Base-by-base conservation (phyloP, 1,284 basidiomycete genomes). In the Fistulina hepatica region DNA sequence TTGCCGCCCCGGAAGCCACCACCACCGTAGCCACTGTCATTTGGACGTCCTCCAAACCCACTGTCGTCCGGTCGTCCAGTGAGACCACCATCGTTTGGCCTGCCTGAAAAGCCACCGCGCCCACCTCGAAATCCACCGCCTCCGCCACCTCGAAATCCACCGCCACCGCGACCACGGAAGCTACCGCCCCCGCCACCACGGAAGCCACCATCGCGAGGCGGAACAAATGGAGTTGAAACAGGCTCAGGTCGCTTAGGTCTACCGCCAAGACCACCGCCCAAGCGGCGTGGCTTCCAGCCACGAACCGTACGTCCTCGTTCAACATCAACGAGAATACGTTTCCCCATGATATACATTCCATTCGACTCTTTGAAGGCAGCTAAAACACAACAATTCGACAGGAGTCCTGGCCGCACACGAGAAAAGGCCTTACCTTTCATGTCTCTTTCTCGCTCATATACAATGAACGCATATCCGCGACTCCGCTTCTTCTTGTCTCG, bases 301-400 rank as follows among this genome's bases (percentile, higher is more conserved):
- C 94, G 81, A 20, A 99, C 95, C 1, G 95, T 98, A 35, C 94
- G 78, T 6, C 95, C 95, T 31, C 95, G 81, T 62, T 99, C 95
- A 37, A 99, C 94, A 55, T 99, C 95, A 36, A 99, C 94, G 28
- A 97, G 69, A 44, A 97, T 91, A 45, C 86, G 73, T 55, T 95
- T 92, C 52, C 90, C 90, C 69, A 91, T 84, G 50, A 99, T 91
- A 45, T 90, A 85, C 33, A 98, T 73, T 11, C 93, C 90, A 53
- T 98, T 94, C n/a, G 93, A 95, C 56, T 98, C 94, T 64, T 97
- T 98, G 72, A 97, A 99, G 8, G 94, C 95, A 44, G 92, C 94
- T 94, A 48, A n/a, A n/a, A n/a, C n/a, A n/a, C n/a, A n/a, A n/a
- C n/a, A n/a, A n/a, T n/a, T n/a, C n/a, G 46, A 38, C 39, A 36